Evolutionary conservation across 1,284 basidiomycete genomes (phyloP).

Genomic region (Apiotrichum veenhuisii): DNA sequence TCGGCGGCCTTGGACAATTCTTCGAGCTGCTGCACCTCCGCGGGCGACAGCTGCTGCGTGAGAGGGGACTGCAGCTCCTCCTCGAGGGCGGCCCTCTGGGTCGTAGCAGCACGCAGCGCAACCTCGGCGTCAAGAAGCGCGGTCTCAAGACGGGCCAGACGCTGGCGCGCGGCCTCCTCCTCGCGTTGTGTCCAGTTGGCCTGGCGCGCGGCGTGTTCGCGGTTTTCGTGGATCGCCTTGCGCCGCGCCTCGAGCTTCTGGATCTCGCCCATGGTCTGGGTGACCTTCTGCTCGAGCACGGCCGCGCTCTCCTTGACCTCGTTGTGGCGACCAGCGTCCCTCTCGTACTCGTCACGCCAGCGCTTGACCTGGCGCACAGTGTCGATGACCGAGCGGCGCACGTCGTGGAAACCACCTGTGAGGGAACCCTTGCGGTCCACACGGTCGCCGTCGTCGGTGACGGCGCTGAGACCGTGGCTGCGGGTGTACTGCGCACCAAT

Average conservation of each 20-base stretch:
- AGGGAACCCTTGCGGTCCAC: slow-evolving; percentile 94
- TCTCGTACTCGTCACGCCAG: slow-evolving; percentile 71
- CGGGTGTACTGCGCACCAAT: slow-evolving; percentile 93
- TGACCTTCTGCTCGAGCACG: slow-evolving; percentile 82
- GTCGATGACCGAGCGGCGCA: slow-evolving; percentile 83
- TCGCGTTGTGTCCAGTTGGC: slow-evolving; percentile 62
- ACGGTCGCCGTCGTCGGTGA: slow-evolving; percentile 96
- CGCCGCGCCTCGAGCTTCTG: slow-evolving; percentile 69
- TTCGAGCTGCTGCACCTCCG: slow-evolving; percentile 69
- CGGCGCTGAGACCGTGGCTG: slow-evolving; percentile 90
- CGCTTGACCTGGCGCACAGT: slow-evolving; percentile 71
- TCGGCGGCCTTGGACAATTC: slow-evolving; percentile 73
- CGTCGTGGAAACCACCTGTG: slow-evolving; percentile 94
- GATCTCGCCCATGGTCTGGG: slow-evolving; percentile 67
- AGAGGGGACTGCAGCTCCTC: slow-evolving; percentile 74
- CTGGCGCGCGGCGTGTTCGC: slow-evolving; percentile 66
- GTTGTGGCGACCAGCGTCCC: slow-evolving; percentile 61
- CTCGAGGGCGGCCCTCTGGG: slow-evolving; percentile 60
- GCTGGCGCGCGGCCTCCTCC: slow-evolving; percentile 64
- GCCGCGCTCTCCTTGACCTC: slow-evolving; percentile 71
- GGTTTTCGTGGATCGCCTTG: slow-evolving; percentile 64
- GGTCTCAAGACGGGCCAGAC: slow-evolving; percentile 64
- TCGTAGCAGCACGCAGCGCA: slow-evolving; percentile 53
- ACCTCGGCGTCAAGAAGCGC: slow-evolving; percentile 68
- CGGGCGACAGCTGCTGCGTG: slow-evolving; percentile 64